A percentile compares a stretch with the other conserved stretches of the same genome.
These are phyloP conservation scores for Radiomyces spectabilis DNA, from an alignment of 192 early-diverging fungal species.

Conservation along the genomic window DNA sequence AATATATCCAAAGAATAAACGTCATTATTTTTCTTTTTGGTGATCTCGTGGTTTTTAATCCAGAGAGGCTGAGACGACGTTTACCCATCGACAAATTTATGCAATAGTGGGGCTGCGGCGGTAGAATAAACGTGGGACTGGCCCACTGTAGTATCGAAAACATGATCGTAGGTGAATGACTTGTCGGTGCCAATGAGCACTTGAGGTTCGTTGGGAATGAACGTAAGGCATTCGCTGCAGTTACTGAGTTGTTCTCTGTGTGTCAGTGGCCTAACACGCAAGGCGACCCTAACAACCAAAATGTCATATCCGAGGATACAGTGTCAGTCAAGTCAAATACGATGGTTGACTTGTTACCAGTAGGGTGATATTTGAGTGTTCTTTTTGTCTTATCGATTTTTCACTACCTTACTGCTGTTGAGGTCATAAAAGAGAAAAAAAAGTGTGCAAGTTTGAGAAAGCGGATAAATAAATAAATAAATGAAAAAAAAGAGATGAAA, in stretches of 20 bases:
- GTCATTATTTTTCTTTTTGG: background rate
- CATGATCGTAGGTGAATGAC: conserved; percentile 65
- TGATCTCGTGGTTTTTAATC: background rate
- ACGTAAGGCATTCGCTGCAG: conserved; percentile 50
- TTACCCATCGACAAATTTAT: conserved; percentile 70
- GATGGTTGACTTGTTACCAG: background rate
- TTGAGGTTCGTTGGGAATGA: conserved; percentile 53
- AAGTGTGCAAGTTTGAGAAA: background rate
- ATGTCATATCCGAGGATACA: background rate
- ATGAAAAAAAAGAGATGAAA: background rate
- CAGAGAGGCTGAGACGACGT: background rate
- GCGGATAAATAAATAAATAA: background rate
- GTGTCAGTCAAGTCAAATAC: background rate
- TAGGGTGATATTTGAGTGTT: background rate
- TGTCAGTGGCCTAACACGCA: conserved; percentile 73
- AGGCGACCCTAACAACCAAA: conserved; percentile 49
- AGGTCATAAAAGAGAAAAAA: conserved; percentile 7
- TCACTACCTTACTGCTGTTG: conserved; percentile 33
- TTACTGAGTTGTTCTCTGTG: conserved; percentile 62
- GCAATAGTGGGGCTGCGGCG: conserved; percentile 50
- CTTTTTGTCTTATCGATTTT: conserved; percentile 20
- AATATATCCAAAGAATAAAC: background rate
- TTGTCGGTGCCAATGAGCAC: conserved; percentile 55
- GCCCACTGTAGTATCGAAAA: conserved; percentile 45
- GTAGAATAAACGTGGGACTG: conserved; percentile 54